Conservation (phyloP, 495 filamentous ascomycete genomes). For the Paragyromitra xinjiangensis region DNA sequence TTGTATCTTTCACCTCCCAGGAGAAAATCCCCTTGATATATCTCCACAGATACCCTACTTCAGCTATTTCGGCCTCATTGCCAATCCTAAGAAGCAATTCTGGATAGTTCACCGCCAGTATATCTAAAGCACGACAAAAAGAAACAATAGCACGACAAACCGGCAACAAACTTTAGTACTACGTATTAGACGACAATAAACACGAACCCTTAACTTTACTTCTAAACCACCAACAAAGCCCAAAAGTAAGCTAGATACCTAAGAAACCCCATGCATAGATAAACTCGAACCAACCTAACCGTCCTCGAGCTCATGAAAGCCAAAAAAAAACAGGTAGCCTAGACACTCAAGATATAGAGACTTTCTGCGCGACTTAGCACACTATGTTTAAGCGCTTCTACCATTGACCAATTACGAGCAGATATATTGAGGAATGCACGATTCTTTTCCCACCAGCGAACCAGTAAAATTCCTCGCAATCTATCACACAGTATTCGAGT, state of each 20-base stretch:
- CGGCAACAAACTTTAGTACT: neutral
- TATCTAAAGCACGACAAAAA: neutral
- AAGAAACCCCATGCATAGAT: neutral
- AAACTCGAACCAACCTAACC: neutral
- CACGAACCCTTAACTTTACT: neutral
- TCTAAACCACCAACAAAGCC: neutral
- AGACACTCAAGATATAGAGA: neutral
- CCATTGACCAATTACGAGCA: neutral
- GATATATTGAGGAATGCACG: neutral
- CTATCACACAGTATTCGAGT: neutral
- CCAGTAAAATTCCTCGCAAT: neutral
- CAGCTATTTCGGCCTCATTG: neutral
- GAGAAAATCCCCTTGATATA: neutral
- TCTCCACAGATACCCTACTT: neutral
- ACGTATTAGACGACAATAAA: neutral
- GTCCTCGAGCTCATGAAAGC: neutral
- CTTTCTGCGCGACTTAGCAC: neutral
- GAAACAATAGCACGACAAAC: too few species aligned
- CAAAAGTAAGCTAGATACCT: neutral
- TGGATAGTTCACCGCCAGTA: neutral
- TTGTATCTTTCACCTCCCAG: neutral
- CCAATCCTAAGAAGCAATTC: neutral
- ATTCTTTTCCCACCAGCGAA: neutral
- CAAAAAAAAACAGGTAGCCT: too few species aligned
- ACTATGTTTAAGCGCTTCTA: constrained; percentile 3